Conservation (phyloP, 1,139 yeast species). For the Blastobotrys arbuscula region DNA sequence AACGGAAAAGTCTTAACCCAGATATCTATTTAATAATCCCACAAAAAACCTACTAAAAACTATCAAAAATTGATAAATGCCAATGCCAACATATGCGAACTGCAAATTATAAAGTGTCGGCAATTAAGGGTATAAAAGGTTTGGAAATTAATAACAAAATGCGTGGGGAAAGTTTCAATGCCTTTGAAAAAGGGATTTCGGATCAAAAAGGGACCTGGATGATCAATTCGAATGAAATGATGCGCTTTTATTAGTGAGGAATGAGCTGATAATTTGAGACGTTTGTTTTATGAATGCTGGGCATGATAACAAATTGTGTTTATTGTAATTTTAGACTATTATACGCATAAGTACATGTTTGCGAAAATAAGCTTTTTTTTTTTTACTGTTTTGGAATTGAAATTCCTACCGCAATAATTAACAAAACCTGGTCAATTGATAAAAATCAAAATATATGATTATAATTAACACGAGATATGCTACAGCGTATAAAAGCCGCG, state of each 20-base stretch:
- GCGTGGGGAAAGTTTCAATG: background rate
- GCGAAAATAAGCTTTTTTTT: too few relatives aligned
- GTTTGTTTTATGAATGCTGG: background rate
- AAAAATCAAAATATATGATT: too few relatives aligned
- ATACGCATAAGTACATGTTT: too few relatives aligned
- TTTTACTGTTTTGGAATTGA: too few relatives aligned
- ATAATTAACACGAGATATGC: too few relatives aligned
- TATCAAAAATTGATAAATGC: background rate
- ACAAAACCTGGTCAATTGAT: too few relatives aligned
- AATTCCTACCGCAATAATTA: too few relatives aligned
- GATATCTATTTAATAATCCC: background rate
- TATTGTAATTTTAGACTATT: too few relatives aligned
- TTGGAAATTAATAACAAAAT: background rate
- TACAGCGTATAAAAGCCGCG: too few relatives aligned
- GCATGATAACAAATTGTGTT: background rate
- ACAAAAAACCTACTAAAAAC: background rate
- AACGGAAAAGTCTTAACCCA: background rate
- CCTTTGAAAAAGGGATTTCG: too few relatives aligned
- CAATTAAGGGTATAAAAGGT: background rate
- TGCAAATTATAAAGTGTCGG: background rate
- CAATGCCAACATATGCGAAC: background rate
- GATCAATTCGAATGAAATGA: background rate
- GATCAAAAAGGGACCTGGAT: conserved; percentile 1
- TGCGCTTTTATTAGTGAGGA: conserved; percentile 1
- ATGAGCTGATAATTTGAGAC: background rate